Conservation (phyloP, 1,284 basidiomycete genomes). For the Inonotus obliquus region DNA sequence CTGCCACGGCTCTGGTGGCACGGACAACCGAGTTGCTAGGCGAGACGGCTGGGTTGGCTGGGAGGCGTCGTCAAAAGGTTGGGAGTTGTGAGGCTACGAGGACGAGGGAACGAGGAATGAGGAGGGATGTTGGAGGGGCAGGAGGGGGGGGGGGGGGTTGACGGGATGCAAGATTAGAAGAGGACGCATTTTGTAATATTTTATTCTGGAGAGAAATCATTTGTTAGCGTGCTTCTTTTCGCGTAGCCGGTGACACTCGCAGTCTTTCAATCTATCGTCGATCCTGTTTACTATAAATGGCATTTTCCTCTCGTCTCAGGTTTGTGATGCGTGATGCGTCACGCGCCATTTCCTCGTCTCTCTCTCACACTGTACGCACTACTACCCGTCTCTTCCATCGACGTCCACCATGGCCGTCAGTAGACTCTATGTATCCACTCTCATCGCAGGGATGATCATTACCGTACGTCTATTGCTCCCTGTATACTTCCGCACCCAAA, state of each 20-base stretch:
- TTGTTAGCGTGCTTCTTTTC: background rate
- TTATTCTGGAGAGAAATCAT: background rate
- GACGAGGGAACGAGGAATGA: conserved; percentile 11
- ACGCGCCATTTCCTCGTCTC: conserved; percentile 5
- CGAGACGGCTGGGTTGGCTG: conserved; percentile 18
- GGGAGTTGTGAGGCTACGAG: conserved; percentile 9
- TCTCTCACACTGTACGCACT: conserved; percentile 38
- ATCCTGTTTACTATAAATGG: background rate
- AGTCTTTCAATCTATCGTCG: background rate
- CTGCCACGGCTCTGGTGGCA: conserved; percentile 12
- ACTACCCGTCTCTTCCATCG: conserved; percentile 15
- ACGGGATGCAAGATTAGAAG: background rate
- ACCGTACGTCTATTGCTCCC: conserved; percentile 43
- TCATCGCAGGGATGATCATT: conserved; percentile 75
- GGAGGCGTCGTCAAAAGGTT: background rate
- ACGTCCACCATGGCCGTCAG: conserved; percentile 28
- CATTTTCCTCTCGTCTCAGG: conserved; percentile 8
- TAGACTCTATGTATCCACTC: conserved; percentile 37
- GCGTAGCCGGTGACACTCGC: background rate
- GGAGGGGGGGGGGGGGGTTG: conserved; percentile 3
- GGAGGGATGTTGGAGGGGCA: background rate
- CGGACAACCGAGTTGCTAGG: conserved; percentile 23
- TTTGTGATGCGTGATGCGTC: conserved; percentile 3
- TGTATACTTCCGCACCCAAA: conserved; percentile 2
- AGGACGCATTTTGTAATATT: background rate